Percentiles rank a stretch among this genome's conserved stretches.
These are phyloP conservation scores for Lipomyces yamadae DNA, from an alignment of 805 yeast genomes.

Conservation along the genomic window DNA sequence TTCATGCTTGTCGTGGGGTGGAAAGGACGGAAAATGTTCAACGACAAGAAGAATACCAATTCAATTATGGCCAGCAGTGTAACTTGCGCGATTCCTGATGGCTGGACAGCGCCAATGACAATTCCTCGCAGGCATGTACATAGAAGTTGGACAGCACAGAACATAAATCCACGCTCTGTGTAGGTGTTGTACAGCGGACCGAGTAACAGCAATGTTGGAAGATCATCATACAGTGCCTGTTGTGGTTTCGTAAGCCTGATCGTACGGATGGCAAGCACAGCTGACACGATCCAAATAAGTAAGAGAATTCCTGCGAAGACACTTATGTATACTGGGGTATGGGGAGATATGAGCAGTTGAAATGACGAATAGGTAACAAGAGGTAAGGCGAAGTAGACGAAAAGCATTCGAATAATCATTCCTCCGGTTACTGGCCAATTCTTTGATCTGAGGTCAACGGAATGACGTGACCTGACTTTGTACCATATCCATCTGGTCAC, in stretches of 20 bases:
- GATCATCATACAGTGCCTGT: constrained; percentile 41
- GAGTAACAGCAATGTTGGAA: constrained; percentile 39
- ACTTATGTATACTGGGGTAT: constrained; percentile 38
- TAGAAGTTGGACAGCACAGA: constrained; percentile 32
- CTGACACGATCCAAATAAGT: constrained; percentile 39
- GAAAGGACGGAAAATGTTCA: constrained; percentile 41
- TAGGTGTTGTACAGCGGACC: constrained; percentile 46
- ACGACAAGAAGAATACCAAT: constrained; percentile 35
- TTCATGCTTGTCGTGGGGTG: constrained; percentile 42
- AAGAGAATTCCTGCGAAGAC: constrained; percentile 42
- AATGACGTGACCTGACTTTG: constrained; percentile 25
- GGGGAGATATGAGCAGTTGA: constrained; percentile 41
- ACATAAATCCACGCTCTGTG: constrained; percentile 37
- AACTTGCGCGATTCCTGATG: constrained; percentile 47
- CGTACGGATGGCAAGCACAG: constrained; percentile 27
- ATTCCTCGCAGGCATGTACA: constrained; percentile 43
- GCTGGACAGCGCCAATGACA: constrained; percentile 44
- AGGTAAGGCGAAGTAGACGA: constrained; percentile 42
- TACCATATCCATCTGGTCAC: constrained; percentile 25
- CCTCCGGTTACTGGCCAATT: constrained; percentile 42
- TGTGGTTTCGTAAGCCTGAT: constrained; percentile 35
- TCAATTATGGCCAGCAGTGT: constrained; percentile 43
- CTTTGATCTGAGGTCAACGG: constrained; percentile 39
- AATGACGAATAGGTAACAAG: constrained; percentile 42
- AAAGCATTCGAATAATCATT: constrained; percentile 39